These are phyloP conservation scores for Cyphellophora europaea DNA, from an alignment of 2,329 filamentous ascomycete genomes.

Conservation along the genomic window DNA sequence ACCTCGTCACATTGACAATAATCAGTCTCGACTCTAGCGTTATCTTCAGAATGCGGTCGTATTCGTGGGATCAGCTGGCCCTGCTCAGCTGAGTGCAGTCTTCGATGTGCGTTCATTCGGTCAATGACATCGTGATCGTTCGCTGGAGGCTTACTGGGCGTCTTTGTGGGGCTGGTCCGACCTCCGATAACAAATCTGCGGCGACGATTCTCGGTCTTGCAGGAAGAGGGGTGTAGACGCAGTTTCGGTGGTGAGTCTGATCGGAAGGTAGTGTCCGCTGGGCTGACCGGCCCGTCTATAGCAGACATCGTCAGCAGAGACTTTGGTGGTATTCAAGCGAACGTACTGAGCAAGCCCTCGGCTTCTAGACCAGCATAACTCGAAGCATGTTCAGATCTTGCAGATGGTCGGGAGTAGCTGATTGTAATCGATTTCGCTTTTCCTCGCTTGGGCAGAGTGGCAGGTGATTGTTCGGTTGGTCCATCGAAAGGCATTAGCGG, in stretches of 20 bases:
- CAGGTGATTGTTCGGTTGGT: conserved; percentile 1
- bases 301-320: too few species aligned
- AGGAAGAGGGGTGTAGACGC: too few species aligned
- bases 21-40: background rate
- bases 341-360: too few species aligned
- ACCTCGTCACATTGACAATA: conserved; percentile 4
- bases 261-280: too few species aligned
- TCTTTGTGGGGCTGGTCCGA: conserved; percentile 3
- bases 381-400: too few species aligned
- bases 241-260: too few species aligned
- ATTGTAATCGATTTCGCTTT: conserved; percentile 10
- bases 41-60: conserved; percentile 7
- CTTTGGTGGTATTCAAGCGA: too few species aligned
- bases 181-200: conserved; percentile 13
- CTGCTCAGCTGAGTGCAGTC: conserved; percentile 18
- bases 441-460: background rate
- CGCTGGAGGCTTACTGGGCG: background rate
- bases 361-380: too few species aligned
- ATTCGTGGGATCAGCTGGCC: conserved; percentile 13
- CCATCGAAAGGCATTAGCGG: conserved; percentile 1
- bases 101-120: conserved; percentile 17
- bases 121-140: conserved; percentile 14
- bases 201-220: background rate
- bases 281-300: too few species aligned
- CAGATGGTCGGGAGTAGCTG: conserved; percentile 11